These are phyloP conservation scores for Clonostachys rhizophaga DNA, from an alignment of 2,329 filamentous ascomycete genomes.

Conservation along the genomic window DNA sequence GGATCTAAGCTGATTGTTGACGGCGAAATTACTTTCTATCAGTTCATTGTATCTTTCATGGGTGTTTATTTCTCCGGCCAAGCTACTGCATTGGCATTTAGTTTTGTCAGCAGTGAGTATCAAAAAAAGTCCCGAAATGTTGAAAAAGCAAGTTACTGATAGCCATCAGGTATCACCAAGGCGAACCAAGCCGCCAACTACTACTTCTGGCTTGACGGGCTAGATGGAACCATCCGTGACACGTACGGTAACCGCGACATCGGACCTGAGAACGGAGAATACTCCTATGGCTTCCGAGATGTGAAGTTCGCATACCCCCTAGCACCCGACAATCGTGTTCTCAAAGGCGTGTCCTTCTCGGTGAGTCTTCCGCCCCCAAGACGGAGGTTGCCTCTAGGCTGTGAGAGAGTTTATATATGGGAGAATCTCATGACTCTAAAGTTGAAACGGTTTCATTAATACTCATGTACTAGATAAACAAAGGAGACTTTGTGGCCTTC, in stretches of 20 bases:
- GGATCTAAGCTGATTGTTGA: slow-evolving; percentile 6
- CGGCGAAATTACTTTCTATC: slow-evolving; percentile 25
- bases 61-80: slow-evolving; percentile 24
- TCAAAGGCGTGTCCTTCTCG: slow-evolving; percentile 18
- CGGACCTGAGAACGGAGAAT: slow-evolving; percentile 6
- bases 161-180: slow-evolving; percentile 26
- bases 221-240: slow-evolving; percentile 17
- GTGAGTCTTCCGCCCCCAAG: not conserved
- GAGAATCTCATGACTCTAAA: not conserved
- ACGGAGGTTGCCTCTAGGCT: not conserved
- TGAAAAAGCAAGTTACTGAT: not conserved
- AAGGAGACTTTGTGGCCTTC: slow-evolving; percentile 46
- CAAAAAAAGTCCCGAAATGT: not conserved
- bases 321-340: slow-evolving; percentile 16
- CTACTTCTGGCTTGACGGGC: slow-evolving; percentile 22
- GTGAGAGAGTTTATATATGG: not conserved
- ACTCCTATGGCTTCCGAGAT: slow-evolving; percentile 38
- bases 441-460: not conserved
- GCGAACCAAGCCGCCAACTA: slow-evolving; percentile 29
- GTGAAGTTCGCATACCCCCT: slow-evolving; percentile 48
- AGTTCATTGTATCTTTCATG: slow-evolving; percentile 37
- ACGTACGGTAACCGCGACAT: slow-evolving; percentile 14
- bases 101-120: slow-evolving; percentile 25
- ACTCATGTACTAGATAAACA: slow-evolving; percentile 20
- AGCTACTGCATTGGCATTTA: slow-evolving; percentile 13